Evolutionary conservation across 1,284 basidiomycete species (phyloP), one percentile per base, ranked within the genome.

Genomic region (Thecaphora frezii): DNA sequence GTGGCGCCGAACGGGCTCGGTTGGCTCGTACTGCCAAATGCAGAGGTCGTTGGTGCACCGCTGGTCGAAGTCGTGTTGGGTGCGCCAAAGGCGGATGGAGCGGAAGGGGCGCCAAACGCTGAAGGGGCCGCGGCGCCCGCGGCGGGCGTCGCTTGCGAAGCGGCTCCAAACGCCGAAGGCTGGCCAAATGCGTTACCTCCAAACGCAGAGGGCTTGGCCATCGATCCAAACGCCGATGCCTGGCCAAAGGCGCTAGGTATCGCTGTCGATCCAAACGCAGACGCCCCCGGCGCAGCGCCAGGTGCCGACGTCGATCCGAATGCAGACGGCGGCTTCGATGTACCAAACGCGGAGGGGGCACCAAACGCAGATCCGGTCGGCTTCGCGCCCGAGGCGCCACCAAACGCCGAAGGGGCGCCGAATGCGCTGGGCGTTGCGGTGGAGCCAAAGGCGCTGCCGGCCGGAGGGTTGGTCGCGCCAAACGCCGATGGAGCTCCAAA

Each of bases 101-200:
- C 47, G 18, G 46, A 51, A 1, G 43, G 4, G 14, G 42, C 25
- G 3, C 47, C 48, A 47, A 47, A 47, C 36, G 46, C 46, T 14
- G 46, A 47, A 14, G 46, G 7, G 26, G 36, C 18, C 2, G 41
- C 39, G 22, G 56, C 56, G 47, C 54, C 56, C 19, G 53, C 61
- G 19, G 49, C 37, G 7, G 33, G 14, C 10, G 28, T 23, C 3
- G 48, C 5, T 14, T 39, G 16, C 1, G 26, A n/a, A 23, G 33
- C 25, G 4, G 25, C 40, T 1, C 51, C 55, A 23, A 58, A 58
- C 8, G 49, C 51, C 1, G 47, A 45, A 3, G 58, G 19, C 23
- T 60, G 58, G 14, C 62, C 62, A 24, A 60, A 65, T 24, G 54
- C 57, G 28, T 48, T 48, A 7, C 9, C 22, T 10, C 39, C 39